Evolutionary conservation across 192 early-diverging fungal species (phyloP).

Genomic region (Coemansia sp.): DNA sequence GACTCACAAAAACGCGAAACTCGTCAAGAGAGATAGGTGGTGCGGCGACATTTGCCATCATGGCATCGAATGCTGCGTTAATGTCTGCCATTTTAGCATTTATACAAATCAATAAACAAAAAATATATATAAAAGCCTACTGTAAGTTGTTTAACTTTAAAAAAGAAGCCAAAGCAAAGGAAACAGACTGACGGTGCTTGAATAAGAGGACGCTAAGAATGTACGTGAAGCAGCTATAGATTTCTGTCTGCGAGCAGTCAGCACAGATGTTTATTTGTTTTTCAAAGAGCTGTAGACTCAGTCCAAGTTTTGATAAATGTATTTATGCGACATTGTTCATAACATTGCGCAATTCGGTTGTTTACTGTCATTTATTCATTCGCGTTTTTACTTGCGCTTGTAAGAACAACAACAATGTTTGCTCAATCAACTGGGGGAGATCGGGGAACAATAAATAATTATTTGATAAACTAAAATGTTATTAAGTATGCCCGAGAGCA

Average conservation of each 20-base stretch:
- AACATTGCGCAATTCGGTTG: not conserved
- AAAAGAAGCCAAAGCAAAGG: no score
- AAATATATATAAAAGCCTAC: not conserved
- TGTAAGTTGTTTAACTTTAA: no score
- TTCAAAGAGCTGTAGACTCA: not conserved
- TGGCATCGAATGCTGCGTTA: constrained; percentile 35
- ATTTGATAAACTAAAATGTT: no score
- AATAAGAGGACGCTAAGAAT: no score
- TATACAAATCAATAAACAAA: not conserved
- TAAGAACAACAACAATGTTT: not conserved
- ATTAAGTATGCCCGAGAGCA: no score
- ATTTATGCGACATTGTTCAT: not conserved
- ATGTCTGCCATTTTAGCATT: constrained; percentile 9
- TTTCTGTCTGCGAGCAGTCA: no score
- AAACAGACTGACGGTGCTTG: no score
- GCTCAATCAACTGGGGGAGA: not conserved
- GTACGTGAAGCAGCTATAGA: no score
- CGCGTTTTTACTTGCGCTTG: no score
- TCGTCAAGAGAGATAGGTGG: constrained; percentile 43
- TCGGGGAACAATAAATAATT: constrained; percentile 72
- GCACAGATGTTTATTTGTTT: no score
- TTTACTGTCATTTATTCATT: not conserved
- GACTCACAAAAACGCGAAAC: constrained; percentile 34
- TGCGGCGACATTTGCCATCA: constrained; percentile 39
- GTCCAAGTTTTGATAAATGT: not conserved